phyloP scores from a whole-genome alignment of 2,329 filamentous ascomycete species.

The Aspergillus ochraceus region DNA sequence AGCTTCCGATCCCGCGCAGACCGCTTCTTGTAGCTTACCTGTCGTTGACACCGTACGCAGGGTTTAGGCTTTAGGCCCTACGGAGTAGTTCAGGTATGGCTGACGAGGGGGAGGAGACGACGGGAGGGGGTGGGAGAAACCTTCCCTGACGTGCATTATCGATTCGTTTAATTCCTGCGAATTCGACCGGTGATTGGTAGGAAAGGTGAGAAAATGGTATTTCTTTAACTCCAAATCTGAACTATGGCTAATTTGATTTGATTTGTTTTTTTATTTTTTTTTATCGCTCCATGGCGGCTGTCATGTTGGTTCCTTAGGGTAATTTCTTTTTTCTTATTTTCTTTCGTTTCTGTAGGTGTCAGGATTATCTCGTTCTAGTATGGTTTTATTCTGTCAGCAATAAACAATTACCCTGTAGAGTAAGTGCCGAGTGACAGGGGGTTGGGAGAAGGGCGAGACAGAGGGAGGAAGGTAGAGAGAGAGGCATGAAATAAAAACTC shows the following conservation, averaged over 20 bases:
- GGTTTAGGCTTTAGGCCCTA: not conserved
- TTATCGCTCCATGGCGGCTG: not conserved
- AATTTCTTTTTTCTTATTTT: not conserved
- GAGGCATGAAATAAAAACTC: not conserved
- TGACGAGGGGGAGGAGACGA: not conserved
- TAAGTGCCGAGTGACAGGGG: conserved; percentile 1
- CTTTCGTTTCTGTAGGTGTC: not conserved
- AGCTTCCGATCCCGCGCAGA: conserved; percentile 18
- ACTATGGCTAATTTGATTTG: not conserved
- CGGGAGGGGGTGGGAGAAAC: not conserved
- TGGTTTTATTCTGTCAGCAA: not conserved
- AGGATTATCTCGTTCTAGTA: not conserved
- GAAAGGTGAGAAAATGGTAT: not conserved
- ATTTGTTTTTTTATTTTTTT: not conserved
- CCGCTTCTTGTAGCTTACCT: conserved; percentile 18
- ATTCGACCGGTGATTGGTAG: not conserved
- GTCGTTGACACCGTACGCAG: conserved; percentile 6
- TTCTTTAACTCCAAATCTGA: not conserved
- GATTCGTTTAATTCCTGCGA: not conserved
- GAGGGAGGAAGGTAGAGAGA: not conserved
- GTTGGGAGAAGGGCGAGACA: not conserved
- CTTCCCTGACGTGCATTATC: conserved; percentile 5
- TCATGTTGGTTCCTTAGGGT: not conserved
- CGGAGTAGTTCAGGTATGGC: not conserved
- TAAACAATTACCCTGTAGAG: conserved; percentile 1